Base-by-base conservation (phyloP, 108 stramenopile species). In the Fragilaria radians region DNA sequence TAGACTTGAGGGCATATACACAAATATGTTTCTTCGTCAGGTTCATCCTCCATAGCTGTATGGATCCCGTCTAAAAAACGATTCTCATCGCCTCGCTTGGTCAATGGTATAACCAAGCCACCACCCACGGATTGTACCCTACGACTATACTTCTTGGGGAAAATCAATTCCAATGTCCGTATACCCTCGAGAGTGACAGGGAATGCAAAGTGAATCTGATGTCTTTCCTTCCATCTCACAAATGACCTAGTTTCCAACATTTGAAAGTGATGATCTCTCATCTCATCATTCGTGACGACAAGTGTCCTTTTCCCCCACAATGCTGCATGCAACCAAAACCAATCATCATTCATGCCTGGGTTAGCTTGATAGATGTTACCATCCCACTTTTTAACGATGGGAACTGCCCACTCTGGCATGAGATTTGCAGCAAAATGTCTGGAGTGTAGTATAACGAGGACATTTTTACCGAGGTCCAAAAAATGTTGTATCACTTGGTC, bases 191-290 rank as follows among this genome's bases (percentile, higher is more conserved):
- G 48, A 32, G 28, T 26, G 25, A 59, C 65, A 22, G 80, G 91
- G 64, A 94, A 83, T 34, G 55, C 52, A 70, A 96, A 91, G 58
- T 88, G 79, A 27, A 92, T 62, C 52, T 94, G 95, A 67, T 96
- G 89, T 5, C 96, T 77, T 68, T 97, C 98, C 79, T 94, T 95
- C 98, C 98, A 99, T 26, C 89, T 63, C 52, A 95, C 59, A 78
- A 98, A 98, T 5, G 63, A 77, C 11, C 86, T 72, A 28, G 83
- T 88, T 9, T 85, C 81, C 29, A 96, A 65, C 95, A 98, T 95
- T 64, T 88, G 87, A 73, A 97, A 98, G 66, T 94, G 91, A 76
- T 99, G 99, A 79, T 99, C 99, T 47, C 99, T 69, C 97, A 99
- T 96, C 66, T 97, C 95, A 61, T 98, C 99, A 72, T 97, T 98